Base-by-base conservation (phyloP, 2,329 filamentous ascomycete genomes). In the Fonsecaea multimorphosa region DNA sequence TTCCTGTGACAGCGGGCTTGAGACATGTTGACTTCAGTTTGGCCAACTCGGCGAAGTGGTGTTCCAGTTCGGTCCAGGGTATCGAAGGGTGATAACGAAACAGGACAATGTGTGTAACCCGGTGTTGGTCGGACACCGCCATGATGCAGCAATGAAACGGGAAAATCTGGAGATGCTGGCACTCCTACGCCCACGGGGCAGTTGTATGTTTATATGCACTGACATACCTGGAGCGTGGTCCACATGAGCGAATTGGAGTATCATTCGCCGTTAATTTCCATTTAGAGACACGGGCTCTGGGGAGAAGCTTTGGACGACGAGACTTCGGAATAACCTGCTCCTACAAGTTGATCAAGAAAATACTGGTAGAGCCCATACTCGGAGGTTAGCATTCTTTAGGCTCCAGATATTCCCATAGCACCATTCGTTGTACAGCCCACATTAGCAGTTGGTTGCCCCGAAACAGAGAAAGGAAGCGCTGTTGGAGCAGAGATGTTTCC, bases 11-110 rank as follows among this genome's bases (percentile, higher is more conserved):
- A 2, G 78, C 79, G 9, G 87, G 86, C 66, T 88, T 84, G 2
- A 89, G 52, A 74, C 89, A 91, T 16, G 80, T 81, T 2, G 86
- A 77, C 68, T 82, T 81, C 1, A 91, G 77, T 0, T 77, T 80
- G 16, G 88, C 76, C 81, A 90, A 60, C 22, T 40, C 29, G 9
- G 32, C 53, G 46, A 65, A 61, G 49, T 65, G 63, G 22, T 44
- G 44, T 29, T 65, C 63, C 32, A 65, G 51, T 11, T 51, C 56
- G 11, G 63, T 61, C 63, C 63, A 65, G 4, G 63, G 9, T 2
- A 65, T 31, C 6, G 31, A 40, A 14, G 56, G 31, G 31, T 34
- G 46, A 36, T 65, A 65, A 14, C 51, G 31, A 32, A 65, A 65
- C 12, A 65, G 63, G 12, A 65, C 63, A 32, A 65, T 65, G 34